These are phyloP conservation scores for Chaetoceros muelleri DNA, from an alignment of 108 stramenopile species.

Conservation along the genomic window DNA sequence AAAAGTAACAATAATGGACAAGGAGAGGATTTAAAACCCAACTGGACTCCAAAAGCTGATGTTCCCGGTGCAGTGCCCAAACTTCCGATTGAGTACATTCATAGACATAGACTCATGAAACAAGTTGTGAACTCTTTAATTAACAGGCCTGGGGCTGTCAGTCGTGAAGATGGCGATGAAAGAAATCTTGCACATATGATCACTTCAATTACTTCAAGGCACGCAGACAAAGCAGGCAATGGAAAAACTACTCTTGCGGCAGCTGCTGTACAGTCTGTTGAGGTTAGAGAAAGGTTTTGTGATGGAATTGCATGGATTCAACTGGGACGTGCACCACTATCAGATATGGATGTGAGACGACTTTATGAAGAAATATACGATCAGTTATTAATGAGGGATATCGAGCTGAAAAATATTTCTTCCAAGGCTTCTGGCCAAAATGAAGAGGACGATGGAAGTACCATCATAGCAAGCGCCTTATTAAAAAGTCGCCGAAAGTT, in stretches of 20 bases:
- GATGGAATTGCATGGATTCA: conserved; percentile 87
- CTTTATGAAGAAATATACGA: conserved; percentile 78
- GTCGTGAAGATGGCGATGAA: conserved; percentile 53
- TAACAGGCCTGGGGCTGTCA: conserved; percentile 38
- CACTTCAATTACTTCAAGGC: conserved; percentile 77
- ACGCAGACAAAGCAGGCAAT: conserved; percentile 82
- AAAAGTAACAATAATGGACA: not conserved
- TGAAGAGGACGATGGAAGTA: conserved; percentile 8
- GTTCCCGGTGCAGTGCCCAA: conserved; percentile 76
- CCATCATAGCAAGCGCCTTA: conserved; percentile 9
- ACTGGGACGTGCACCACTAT: conserved; percentile 56
- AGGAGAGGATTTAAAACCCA: conserved; percentile 48
- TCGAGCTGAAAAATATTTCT: conserved; percentile 8
- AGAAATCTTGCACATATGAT: conserved; percentile 36
- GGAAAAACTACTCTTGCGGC: conserved; percentile 80
- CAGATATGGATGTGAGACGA: conserved; percentile 67
- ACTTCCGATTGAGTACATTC: conserved; percentile 76
- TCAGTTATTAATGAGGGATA: conserved; percentile 55
- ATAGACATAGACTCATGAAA: conserved; percentile 80
- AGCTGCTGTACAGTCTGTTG: conserved; percentile 82
- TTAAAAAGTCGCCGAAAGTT: conserved; percentile 55
- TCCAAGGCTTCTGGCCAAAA: conserved; percentile 10
- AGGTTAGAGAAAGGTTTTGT: conserved; percentile 74
- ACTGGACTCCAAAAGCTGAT: conserved; percentile 77
- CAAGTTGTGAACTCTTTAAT: conserved; percentile 78